Conservation (phyloP, 768 basidiomycete genomes). For the Kwoniella mangroviensis region DNA sequence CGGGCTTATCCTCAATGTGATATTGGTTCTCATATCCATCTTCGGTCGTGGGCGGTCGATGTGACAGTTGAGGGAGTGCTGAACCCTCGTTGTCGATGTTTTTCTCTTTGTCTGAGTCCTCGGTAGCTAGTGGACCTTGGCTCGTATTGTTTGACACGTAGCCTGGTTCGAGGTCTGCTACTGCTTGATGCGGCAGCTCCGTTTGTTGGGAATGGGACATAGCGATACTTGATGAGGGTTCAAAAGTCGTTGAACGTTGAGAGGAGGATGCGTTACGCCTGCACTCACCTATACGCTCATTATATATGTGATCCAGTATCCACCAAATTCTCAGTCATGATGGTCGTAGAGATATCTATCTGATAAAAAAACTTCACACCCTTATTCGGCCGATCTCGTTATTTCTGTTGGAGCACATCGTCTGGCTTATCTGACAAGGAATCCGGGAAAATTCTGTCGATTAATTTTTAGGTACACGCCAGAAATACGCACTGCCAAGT, state of each 20-base stretch:
- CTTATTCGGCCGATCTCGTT: not conserved
- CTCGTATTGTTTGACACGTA: not conserved
- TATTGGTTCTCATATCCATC: slow-evolving; percentile 4
- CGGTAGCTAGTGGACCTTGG: not conserved
- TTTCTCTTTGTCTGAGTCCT: not conserved
- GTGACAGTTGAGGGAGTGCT: not conserved
- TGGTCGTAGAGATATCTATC: not conserved
- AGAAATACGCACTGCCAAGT: not conserved
- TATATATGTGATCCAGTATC: too few species aligned
- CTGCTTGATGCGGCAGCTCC: not conserved
- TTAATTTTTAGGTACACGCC: not conserved
- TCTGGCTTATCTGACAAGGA: not conserved
- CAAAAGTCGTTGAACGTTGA: not conserved
- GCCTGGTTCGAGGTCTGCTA: not conserved
- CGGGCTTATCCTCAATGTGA: slow-evolving; percentile 1
- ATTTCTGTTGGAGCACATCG: not conserved
- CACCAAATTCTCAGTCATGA: not conserved
- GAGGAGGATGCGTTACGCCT: too few species aligned
- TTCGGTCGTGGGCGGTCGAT: not conserved
- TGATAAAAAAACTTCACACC: not conserved
- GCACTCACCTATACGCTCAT: too few species aligned
- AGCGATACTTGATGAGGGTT: not conserved
- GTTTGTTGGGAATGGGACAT: not conserved
- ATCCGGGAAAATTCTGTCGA: too few species aligned
- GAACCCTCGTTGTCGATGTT: not conserved